phyloP scores from a whole-genome alignment of 1,284 basidiomycete genomes.

The Puccinia coronata region DNA sequence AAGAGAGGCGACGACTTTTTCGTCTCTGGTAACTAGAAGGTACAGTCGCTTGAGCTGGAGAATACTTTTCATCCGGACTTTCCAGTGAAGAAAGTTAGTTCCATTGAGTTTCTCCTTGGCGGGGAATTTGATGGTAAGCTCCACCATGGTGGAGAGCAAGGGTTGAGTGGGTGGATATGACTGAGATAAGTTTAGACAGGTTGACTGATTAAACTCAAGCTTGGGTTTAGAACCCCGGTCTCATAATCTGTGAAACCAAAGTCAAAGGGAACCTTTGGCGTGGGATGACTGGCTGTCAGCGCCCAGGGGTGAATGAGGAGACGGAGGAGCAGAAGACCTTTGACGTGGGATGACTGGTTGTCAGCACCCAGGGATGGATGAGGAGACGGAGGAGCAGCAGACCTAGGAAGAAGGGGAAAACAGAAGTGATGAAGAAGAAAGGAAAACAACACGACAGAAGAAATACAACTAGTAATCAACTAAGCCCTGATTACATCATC shows the following conservation, averaged over 20 bases:
- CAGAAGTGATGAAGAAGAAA: no score
- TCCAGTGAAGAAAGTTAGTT: constrained; percentile 1
- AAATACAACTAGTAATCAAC: no score
- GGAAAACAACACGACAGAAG: no score
- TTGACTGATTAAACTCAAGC: not conserved
- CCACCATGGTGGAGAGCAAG: not conserved
- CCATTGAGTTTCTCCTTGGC: not conserved
- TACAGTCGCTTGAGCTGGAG: not conserved
- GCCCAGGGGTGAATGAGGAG: no score
- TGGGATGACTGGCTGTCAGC: no score
- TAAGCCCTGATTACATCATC: no score
- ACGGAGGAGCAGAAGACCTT: no score
- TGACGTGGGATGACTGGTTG: not conserved
- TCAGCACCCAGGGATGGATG: not conserved
- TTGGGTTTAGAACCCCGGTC: not conserved
- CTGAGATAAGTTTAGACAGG: not conserved
- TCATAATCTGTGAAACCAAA: not conserved
- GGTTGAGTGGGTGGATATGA: not conserved
- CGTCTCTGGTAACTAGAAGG: not conserved
- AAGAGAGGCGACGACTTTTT: no score
- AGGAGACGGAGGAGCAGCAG: no score
- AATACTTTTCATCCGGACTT: no score
- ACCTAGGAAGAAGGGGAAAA: no score
- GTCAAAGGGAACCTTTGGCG: not conserved
- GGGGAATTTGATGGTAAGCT: not conserved